Base-by-base conservation (phyloP, 306 rosid genomes). In the Styphnolobium japonicum region DNA sequence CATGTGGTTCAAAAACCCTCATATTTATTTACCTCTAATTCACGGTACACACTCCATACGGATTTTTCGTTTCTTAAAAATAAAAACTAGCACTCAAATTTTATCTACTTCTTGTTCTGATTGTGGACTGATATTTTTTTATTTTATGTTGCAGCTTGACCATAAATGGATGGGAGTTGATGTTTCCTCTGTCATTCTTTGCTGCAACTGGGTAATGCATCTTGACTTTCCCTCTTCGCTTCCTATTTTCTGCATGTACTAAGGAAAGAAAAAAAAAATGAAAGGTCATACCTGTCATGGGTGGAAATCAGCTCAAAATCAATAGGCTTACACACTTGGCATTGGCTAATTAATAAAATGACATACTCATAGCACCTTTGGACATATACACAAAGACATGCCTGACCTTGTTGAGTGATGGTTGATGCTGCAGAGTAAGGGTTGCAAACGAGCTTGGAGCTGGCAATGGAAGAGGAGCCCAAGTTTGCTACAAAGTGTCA, bases 371-470 rank as follows among this genome's bases (percentile, higher is more conserved):
- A n/a, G n/a, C n/a, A n/a, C n/a, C n/a, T n/a, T n/a, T n/a, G n/a
- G n/a, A n/a, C n/a, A n/a, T n/a, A n/a, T n/a, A n/a, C 48, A 42
- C 5, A 40, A 65, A 65, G 23, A 4, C 19, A 4, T 14, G 6
- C 14, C 9, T 25, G 22, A 67, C 11, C 11, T 45, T 67, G 60
- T 46, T 64, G 39, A 46, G 19, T 46, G 23, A 45, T 69, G n/a
- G 58, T 22, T 25, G 53, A 46, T 46, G 53, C 18, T 31, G 62
- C 71, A 89, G 97, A 82, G 96, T 90, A 29, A 83, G 97, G 65
- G 96, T 92, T 6, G 90, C 93, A 36, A 90, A 90, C 27, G 97
- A 92, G 80, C 92, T 92, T 5, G 97, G 96, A 80, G 93, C 93
- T 23, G 90, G 94, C 2, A 89, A 90, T 36, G 92, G 92, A 5